Percentiles rank a stretch among this genome's conserved stretches.
Evolutionary conservation across 352 stramenopile species (phyloP).

Genomic region (Elongisporangium undulatum): DNA sequence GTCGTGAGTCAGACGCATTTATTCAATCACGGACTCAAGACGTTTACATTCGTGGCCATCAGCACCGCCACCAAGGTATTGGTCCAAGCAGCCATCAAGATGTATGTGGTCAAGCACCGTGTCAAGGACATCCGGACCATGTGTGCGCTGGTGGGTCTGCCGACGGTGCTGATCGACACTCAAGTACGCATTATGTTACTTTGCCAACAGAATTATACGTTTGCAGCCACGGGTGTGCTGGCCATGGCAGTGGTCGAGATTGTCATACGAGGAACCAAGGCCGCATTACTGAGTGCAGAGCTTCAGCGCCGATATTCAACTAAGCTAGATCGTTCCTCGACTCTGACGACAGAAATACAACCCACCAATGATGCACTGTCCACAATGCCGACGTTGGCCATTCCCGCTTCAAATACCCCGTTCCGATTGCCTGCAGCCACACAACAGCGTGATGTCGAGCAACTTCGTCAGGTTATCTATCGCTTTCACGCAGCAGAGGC

Average conservation of each 20-base stretch:
- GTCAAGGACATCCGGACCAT: constrained; percentile 33
- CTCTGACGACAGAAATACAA: too few relatives aligned
- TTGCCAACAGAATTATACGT: constrained; percentile 14
- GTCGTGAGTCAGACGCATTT: constrained; percentile 9
- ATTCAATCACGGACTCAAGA: background rate
- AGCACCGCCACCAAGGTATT: constrained; percentile 28
- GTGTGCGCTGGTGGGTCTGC: constrained; percentile 25
- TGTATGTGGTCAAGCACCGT: constrained; percentile 16
- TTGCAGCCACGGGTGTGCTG: constrained; percentile 18
- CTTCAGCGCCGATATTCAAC: background rate
- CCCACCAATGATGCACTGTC: too few relatives aligned
- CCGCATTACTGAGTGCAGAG: constrained; percentile 10
- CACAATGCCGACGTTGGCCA: too few relatives aligned
- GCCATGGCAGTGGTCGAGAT: constrained; percentile 29
- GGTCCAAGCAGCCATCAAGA: constrained; percentile 26
- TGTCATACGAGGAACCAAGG: constrained; percentile 17
- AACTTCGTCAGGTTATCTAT: background rate
- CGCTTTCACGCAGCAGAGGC: constrained; percentile 20
- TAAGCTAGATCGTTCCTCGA: background rate
- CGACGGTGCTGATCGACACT: constrained; percentile 41
- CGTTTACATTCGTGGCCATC: constrained; percentile 10
- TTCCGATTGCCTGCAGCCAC: background rate
- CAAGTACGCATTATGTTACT: constrained; percentile 34
- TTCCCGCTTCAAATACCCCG: background rate
- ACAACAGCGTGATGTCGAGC: background rate